Evolutionary conservation across 495 filamentous ascomycete genomes (phyloP).

Genomic region (Trichodelitschia bisporula): DNA sequence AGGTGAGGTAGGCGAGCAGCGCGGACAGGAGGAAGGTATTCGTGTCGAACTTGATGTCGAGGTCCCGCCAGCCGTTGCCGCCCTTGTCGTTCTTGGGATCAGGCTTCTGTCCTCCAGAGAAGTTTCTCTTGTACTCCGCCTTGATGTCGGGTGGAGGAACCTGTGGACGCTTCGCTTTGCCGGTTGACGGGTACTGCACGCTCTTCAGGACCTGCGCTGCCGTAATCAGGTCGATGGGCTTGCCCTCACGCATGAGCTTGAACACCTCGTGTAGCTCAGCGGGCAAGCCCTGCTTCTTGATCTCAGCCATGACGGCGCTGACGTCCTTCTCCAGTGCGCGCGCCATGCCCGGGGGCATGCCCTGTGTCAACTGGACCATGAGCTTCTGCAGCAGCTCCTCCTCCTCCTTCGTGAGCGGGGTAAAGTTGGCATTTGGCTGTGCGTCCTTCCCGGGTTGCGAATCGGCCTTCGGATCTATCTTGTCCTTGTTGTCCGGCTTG

Average conservation of each 20-base stretch:
- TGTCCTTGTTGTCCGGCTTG: too few species aligned
- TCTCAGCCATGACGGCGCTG: constrained; percentile 17
- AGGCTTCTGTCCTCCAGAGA: constrained; percentile 15
- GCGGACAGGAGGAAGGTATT: constrained; percentile 27
- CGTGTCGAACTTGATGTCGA: constrained; percentile 30
- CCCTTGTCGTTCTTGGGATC: constrained; percentile 8
- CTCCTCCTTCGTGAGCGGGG: constrained; percentile 16
- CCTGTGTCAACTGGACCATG: constrained; percentile 21
- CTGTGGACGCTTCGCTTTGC: too few species aligned
- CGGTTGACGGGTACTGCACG: constrained; percentile 8
- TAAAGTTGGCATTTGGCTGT: too few species aligned
- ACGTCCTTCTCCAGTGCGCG: constrained; percentile 18
- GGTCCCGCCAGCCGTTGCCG: constrained; percentile 11
- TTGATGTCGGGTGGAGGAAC: constrained; percentile 3
- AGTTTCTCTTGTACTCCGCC: constrained; percentile 16
- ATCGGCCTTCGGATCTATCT: too few species aligned
- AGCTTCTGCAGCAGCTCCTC: constrained; percentile 19
- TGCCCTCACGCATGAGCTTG: constrained; percentile 16
- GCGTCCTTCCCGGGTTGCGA: too few species aligned
- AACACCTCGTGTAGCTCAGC: constrained; percentile 24
- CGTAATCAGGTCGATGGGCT: constrained; percentile 21
- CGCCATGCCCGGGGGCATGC: constrained; percentile 17
- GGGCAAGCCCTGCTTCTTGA: constrained; percentile 28
- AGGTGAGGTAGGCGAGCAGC: constrained; percentile 36
- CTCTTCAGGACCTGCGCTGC: constrained; percentile 24